Evolutionary conservation across 805 yeast genomes (phyloP).

Genomic region (Monosporozyma aquatica): DNA sequence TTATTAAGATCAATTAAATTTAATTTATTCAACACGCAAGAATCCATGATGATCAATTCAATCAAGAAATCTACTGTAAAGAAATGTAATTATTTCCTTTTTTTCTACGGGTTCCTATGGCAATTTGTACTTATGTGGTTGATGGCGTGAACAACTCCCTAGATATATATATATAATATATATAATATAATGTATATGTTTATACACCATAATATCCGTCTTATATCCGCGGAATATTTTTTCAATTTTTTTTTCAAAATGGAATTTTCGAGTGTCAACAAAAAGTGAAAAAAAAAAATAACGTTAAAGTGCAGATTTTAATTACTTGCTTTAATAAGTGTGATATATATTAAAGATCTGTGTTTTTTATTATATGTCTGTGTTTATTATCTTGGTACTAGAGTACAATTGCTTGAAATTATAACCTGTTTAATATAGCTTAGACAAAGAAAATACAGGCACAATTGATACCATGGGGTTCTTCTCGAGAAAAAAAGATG

Average conservation of each 20-base stretch:
- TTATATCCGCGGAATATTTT: no score
- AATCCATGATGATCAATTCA: conserved; percentile 31
- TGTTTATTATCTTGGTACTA: no score
- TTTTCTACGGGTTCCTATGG: conserved; percentile 72
- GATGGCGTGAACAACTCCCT: conserved; percentile 33
- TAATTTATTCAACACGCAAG: conserved; percentile 39
- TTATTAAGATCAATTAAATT: conserved; percentile 48
- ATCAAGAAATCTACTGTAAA: conserved; percentile 56
- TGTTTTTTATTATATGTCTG: no score
- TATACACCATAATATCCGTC: no score
- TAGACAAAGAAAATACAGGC: not conserved
- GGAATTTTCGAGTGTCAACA: no score
- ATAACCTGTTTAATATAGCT: no score
- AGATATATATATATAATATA: not conserved
- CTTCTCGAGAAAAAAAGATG: conserved; percentile 11
- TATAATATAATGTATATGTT: not conserved
- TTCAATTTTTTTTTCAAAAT: no score
- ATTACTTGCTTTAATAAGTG: no score
- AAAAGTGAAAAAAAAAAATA: no score
- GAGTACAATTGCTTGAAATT: no score
- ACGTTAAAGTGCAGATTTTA: no score
- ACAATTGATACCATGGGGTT: conserved; percentile 18
- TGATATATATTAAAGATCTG: no score
- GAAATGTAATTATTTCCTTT: conserved; percentile 77
- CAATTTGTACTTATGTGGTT: conserved; percentile 72